Conservation (phyloP, 139 green algal species). For the Asterochloris erici region DNA sequence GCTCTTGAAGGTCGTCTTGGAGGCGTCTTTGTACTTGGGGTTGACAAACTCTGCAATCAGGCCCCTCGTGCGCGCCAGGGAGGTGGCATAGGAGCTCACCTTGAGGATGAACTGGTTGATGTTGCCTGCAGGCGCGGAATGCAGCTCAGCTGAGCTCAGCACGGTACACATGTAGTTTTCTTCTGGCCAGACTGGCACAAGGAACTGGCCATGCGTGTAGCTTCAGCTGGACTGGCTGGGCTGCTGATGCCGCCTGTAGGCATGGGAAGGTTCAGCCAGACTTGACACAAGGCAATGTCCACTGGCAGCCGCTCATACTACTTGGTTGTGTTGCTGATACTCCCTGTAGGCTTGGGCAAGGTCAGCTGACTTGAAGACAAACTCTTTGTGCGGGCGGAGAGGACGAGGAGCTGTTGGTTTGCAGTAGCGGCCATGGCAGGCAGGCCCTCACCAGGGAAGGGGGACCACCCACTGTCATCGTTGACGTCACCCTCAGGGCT, state of each 20-base stretch:
- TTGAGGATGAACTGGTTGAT: constrained; percentile 96
- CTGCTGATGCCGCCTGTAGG: too few species aligned
- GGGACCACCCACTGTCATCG: constrained; percentile 85
- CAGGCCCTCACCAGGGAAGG: constrained; percentile 72
- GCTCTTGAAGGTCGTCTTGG: constrained; percentile 88
- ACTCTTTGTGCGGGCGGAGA: too few species aligned
- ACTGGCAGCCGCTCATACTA: too few species aligned
- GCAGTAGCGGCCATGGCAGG: too few species aligned
- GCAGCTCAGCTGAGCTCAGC: not conserved
- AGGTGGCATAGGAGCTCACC: constrained; percentile 67
- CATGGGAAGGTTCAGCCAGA: too few species aligned
- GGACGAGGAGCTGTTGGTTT: too few species aligned
- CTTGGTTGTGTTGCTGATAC: too few species aligned
- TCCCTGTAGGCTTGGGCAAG: too few species aligned
- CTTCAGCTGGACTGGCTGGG: too few species aligned
- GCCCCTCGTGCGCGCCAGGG: constrained; percentile 73
- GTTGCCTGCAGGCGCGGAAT: constrained; percentile 60
- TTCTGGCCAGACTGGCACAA: not conserved
- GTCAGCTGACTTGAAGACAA: too few species aligned
- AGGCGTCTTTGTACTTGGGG: constrained; percentile 93
- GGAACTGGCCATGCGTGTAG: too few species aligned
- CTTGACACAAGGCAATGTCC: too few species aligned
- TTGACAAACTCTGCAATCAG: constrained; percentile 98
- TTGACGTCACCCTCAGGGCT: constrained; percentile 81
- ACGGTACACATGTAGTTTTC: not conserved